Evolutionary conservation across 208 protist genomes (phyloP).

Genomic region (Wallacemonas sp.): DNA sequence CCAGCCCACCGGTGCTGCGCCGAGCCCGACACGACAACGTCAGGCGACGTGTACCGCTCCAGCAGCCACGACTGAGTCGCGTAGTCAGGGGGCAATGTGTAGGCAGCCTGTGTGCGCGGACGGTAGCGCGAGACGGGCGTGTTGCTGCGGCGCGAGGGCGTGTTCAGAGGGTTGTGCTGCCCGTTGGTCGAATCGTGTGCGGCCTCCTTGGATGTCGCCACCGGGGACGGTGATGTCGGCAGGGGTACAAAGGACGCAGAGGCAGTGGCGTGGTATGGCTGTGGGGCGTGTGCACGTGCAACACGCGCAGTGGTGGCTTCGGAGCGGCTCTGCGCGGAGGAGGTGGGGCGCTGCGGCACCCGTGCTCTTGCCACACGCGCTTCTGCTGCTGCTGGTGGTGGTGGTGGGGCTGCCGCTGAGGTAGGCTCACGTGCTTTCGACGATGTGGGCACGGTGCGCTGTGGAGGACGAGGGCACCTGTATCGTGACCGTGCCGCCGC

Average conservation of each 20-base stretch:
- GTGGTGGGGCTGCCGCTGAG: too few species aligned
- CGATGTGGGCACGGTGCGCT: too few species aligned
- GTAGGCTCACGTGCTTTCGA: too few species aligned
- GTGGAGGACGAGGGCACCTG: too few species aligned
- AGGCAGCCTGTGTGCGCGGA: slow-evolving; percentile 15
- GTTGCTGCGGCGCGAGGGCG: background rate
- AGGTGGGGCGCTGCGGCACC: too few species aligned
- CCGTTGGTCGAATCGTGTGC: too few species aligned
- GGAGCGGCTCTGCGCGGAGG: background rate
- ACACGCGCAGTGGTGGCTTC: background rate
- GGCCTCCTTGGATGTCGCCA: background rate
- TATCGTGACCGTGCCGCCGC: too few species aligned
- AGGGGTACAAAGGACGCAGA: background rate
- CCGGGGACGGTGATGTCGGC: background rate
- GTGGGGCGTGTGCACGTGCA: background rate
- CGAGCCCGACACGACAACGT: background rate
- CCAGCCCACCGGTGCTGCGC: background rate
- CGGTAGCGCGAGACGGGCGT: background rate
- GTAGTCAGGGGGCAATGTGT: slow-evolving; percentile 24
- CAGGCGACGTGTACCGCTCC: background rate
- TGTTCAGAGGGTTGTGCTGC: too few species aligned
- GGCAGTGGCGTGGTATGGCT: background rate
- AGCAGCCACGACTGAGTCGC: background rate
- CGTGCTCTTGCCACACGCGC: too few species aligned
- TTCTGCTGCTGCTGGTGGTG: too few species aligned